Evolutionary conservation across 148 eudicot species (phyloP), one percentile per base, ranked within the genome.

Genomic region (Cornus suecica): DNA sequence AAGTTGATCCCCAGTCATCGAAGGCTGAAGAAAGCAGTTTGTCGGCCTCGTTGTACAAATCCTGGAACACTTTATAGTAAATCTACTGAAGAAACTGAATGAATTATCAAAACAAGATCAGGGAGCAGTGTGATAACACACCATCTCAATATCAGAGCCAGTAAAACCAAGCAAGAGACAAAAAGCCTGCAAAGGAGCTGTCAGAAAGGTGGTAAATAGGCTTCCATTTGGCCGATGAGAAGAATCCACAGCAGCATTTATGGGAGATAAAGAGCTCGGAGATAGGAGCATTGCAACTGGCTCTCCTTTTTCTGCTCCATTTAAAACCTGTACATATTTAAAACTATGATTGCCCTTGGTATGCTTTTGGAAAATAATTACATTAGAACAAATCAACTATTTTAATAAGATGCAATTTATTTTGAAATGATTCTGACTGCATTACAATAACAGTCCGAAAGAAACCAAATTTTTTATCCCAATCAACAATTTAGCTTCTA

Each of bases 281-380:
- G 98, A 94, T 48, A 94, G 82, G 42, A 92, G 90, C 88, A 94
- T 84, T 68, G 92, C 94, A 74, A 75, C 84, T 71, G 88, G 82
- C 71, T 91, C 94, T 78, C 98, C 97, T 82, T 89, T 94, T 79
- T 88, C 98, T 73, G 90, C 73, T 69, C 91, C 97, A 74, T 81
- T 80, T 82, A 94, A 77, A 65, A 79, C 85, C 97, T 91, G 90
- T 60, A 29, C 23, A 78, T 26, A 74, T 22, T n/a, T 75, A 74
- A 83, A 65, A 73, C 66, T 65, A 80, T 71, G 70, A 63, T 78
- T 56, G 67, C 52, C 29, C 48, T 64, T 66, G 48, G 30, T 27
- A 63, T 15, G 23, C 30, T 64, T 63, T 45, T 48, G 45, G 61
- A n/a, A 71, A 31, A 41, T 34, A 25, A 65, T 4, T 27, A 45